Evolutionary conservation across 805 yeast genomes (phyloP).

Genomic region (Wickerhamomyces subpelliculosus): DNA sequence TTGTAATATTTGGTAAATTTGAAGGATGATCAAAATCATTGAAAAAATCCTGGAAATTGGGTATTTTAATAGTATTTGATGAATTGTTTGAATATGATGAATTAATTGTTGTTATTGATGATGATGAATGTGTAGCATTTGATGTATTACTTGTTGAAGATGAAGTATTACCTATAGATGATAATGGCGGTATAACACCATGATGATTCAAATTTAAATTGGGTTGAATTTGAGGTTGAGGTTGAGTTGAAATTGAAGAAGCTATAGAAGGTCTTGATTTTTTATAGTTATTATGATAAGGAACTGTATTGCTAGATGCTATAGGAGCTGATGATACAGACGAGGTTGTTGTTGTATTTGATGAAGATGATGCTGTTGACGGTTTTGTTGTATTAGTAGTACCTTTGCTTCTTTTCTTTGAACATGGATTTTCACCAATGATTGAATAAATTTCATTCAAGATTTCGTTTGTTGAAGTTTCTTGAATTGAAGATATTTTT

Average conservation of each 20-base stretch:
- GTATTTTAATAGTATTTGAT: constrained; percentile 4
- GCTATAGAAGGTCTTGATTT: no score
- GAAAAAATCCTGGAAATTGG: constrained; percentile 17
- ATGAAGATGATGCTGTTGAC: neutral
- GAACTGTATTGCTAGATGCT: no score
- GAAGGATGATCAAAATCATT: constrained; percentile 13
- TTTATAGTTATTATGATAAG: no score
- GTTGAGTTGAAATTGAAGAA: no score
- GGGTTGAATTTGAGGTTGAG: neutral
- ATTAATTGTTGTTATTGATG: neutral
- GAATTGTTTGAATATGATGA: neutral
- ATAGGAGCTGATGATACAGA: no score
- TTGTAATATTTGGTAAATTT: constrained; percentile 1
- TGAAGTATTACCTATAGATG: no score
- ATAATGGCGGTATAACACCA: no score
- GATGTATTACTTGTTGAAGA: no score
- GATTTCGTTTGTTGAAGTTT: constrained; percentile 13
- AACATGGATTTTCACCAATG: constrained; percentile 18
- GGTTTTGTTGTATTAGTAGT: neutral
- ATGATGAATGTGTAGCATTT: no score
- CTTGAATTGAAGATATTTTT: constrained; percentile 15
- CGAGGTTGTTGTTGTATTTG: neutral
- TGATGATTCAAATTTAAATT: neutral
- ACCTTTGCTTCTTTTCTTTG: constrained; percentile 12
- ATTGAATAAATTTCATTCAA: constrained; percentile 17